These are phyloP conservation scores for Ceratobasidium papillatum DNA, from an alignment of 1,284 basidiomycete genomes.

Conservation along the genomic window DNA sequence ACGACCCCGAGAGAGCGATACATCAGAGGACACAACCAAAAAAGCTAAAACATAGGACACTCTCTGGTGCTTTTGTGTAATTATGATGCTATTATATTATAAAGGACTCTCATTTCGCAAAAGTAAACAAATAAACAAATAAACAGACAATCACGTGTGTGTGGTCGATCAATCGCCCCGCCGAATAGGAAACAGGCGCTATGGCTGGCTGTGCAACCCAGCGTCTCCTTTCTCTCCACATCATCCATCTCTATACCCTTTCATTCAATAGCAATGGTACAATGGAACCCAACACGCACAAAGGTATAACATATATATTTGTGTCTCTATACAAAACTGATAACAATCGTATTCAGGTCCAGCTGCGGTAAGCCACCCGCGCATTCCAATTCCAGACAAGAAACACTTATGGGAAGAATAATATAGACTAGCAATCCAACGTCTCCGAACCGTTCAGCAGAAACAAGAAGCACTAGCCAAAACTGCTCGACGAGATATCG, in stretches of 20 bases:
- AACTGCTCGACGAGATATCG: constrained; percentile 78
- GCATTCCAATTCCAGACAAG: background rate
- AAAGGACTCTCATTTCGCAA: background rate
- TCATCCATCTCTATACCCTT: no score
- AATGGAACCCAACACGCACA: constrained; percentile 47
- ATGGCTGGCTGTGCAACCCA: background rate
- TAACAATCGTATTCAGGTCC: constrained; percentile 40
- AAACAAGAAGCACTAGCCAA: constrained; percentile 95
- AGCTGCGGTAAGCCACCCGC: constrained; percentile 44
- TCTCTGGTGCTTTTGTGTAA: background rate
- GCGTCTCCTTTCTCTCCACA: background rate
- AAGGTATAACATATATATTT: constrained; percentile 42
- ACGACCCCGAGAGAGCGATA: constrained; percentile 25
- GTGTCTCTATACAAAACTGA: background rate
- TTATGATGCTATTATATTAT: constrained; percentile 5
- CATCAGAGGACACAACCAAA: constrained; percentile 11
- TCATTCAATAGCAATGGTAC: constrained; percentile 41
- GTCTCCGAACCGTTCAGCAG: constrained; percentile 87
- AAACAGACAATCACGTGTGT: constrained; percentile 13
- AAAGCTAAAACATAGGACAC: constrained; percentile 12
- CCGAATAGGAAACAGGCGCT: background rate
- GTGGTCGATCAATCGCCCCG: background rate
- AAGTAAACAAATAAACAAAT: no score
- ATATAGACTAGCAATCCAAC: constrained; percentile 85
- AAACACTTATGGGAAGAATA: background rate